These are phyloP conservation scores for Ustanciosporium gigantosporum DNA, from an alignment of 1,284 basidiomycete genomes.

Conservation along the genomic window DNA sequence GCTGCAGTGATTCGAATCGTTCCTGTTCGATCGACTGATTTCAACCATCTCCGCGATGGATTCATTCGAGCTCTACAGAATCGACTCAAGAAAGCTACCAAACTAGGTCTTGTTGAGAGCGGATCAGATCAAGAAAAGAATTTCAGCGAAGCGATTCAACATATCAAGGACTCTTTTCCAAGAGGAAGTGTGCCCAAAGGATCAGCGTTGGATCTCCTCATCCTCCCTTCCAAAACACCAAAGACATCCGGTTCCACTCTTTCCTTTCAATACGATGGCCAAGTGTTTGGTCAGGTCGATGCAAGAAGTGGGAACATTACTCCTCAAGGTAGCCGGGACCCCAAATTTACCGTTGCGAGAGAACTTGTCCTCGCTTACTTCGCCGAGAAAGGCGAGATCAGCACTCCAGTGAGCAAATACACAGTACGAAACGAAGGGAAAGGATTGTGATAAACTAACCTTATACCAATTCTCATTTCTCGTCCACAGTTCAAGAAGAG, in stretches of 20 bases:
- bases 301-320: background rate
- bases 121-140: conserved; percentile 23
- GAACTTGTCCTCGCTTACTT: conserved; percentile 56
- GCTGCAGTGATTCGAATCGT: conserved; percentile 64
- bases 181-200: conserved; percentile 64
- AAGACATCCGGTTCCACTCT: conserved; percentile 3
- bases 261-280: conserved; percentile 35
- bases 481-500: conserved; percentile 23
- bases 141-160: conserved; percentile 58
- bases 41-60: conserved; percentile 80
- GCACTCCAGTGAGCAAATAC: conserved; percentile 11
- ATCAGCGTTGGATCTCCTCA: conserved; percentile 62
- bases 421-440: too few species aligned
- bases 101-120: conserved; percentile 6
- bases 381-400: conserved; percentile 49
- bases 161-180: conserved; percentile 64
- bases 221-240: background rate
- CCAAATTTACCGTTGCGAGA: conserved; percentile 32
- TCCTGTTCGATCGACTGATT: conserved; percentile 78
- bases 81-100: conserved; percentile 67
- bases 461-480: background rate
- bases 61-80: conserved; percentile 74
- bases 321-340: background rate
- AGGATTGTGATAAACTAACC: background rate
- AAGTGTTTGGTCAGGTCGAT: conserved; percentile 34